A percentile compares a stretch with the other conserved stretches of the same genome.
Conservation (phyloP, 768 basidiomycete genomes). For the Hericium rajendrae region DNA sequence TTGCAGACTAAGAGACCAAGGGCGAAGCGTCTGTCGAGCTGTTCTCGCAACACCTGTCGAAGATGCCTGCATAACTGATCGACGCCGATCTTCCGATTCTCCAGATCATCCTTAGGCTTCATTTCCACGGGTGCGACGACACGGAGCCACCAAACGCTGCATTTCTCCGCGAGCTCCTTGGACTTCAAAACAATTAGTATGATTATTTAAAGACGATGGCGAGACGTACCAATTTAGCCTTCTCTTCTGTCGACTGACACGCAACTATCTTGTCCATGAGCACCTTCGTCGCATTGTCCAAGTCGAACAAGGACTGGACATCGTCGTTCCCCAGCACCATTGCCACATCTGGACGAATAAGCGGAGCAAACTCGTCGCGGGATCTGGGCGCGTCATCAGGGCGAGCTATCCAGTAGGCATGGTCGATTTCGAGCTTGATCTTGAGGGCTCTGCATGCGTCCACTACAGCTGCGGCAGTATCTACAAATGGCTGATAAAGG, state of each 20-base stretch:
- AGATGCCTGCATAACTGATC: not conserved
- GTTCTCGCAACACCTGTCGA: not conserved
- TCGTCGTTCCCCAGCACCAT: not conserved
- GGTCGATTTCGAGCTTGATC: not conserved
- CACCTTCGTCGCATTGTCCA: too few species aligned
- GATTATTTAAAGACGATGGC: not conserved
- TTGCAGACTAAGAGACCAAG: not conserved
- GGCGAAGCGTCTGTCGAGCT: not conserved
- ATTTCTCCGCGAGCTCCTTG: not conserved
- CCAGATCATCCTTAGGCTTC: not conserved
- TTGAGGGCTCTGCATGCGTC: not conserved
- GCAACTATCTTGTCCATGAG: too few species aligned
- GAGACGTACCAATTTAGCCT: not conserved
- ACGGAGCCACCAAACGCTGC: not conserved
- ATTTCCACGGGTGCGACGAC: not conserved
- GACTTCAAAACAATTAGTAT: not conserved
- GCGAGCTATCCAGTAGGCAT: not conserved
- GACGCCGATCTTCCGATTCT: not conserved
- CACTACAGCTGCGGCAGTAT: not conserved
- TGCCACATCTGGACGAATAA: not conserved
- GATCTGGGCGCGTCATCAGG: not conserved
- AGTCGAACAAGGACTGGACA: too few species aligned
- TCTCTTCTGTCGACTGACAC: not conserved
- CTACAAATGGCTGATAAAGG: not conserved
- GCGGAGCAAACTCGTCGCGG: not conserved